These are phyloP conservation scores for Dothistroma pini DNA, from an alignment of 2,329 filamentous ascomycete species.

Conservation along the genomic window DNA sequence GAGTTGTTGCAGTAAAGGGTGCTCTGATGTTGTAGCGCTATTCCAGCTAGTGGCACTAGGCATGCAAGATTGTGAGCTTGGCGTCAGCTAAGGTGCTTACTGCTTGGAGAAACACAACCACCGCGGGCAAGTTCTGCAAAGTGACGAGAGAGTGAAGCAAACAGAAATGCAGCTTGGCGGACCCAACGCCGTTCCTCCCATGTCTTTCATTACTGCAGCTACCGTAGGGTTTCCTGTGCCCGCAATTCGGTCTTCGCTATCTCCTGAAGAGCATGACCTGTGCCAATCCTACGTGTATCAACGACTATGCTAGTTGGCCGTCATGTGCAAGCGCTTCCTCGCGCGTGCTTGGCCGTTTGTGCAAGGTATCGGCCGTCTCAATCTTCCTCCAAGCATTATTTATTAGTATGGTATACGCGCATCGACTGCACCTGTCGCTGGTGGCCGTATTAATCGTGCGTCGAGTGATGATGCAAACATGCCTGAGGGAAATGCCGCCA, in stretches of 20 bases:
- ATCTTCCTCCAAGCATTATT: background rate
- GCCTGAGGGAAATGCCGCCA: background rate
- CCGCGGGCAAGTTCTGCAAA: background rate
- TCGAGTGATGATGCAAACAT: background rate
- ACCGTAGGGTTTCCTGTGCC: background rate
- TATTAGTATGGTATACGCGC: background rate
- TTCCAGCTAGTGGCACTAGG: background rate
- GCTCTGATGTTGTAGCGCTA: background rate
- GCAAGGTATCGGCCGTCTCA: background rate
- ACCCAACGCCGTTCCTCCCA: background rate
- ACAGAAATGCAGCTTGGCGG: background rate
- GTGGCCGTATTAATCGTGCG: background rate
- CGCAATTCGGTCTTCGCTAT: background rate
- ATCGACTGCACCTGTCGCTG: background rate
- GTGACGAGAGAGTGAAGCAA: background rate
- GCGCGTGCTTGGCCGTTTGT: background rate
- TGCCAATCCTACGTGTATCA: background rate
- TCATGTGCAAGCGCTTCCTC: background rate
- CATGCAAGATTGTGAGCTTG: background rate
- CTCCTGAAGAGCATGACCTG: background rate
- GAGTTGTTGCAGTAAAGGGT: background rate
- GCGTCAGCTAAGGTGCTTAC: background rate
- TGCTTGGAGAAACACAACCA: background rate
- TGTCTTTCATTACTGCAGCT: background rate
- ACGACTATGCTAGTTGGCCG: background rate